Evolutionary conservation across 2,329 filamentous ascomycete genomes (phyloP), one percentile per base, ranked within the genome.

Genomic region (Chaetomiaceae sp.): DNA sequence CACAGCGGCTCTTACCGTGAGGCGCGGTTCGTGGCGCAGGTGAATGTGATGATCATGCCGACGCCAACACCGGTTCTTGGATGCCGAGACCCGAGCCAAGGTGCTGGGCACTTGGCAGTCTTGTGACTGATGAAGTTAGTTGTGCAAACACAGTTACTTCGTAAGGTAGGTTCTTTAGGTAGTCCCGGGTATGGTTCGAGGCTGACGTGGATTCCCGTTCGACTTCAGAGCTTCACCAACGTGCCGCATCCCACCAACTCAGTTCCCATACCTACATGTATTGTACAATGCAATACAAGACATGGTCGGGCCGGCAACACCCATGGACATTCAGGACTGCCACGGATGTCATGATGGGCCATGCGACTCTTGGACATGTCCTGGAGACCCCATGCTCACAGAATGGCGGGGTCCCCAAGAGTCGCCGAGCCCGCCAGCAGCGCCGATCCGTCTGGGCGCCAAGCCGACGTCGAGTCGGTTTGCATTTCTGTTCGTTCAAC

Each of bases 371-470:
- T 31, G 29, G 37, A 27, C 20, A 27, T 38, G 23, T 39, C 45
- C 15, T 38, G 15, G 45, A 9, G 3, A 29, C 34, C 14, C 46
- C 19, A 3, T 23, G 23, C 14, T 37, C 17, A 25, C 43, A 36
- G 31, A 23, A 36, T 14, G 39, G 15, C 44, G 25, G 20, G 47
- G 29, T 39, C 25, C 51, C 46, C n/a, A 53, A 37, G 23, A 31
- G 29, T 33, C 25, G 19, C 37, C 27, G n/a, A n/a, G n/a, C n/a
- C n/a, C n/a, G n/a, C n/a, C 25, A 49, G 44, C 38, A 36, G 25
- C 37, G 57, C 54, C 48, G 57, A 59, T 59, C 57, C 25, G 36
- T 50, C 57, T 59, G 37, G 57, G 57, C 57, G 57, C 57, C 57
- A 59, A 59, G 57, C 27, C 22, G 27, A 27, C 33, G 20, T 36